Conservation (phyloP, 2,329 filamentous ascomycete species). For the Cercospora sojina region DNA sequence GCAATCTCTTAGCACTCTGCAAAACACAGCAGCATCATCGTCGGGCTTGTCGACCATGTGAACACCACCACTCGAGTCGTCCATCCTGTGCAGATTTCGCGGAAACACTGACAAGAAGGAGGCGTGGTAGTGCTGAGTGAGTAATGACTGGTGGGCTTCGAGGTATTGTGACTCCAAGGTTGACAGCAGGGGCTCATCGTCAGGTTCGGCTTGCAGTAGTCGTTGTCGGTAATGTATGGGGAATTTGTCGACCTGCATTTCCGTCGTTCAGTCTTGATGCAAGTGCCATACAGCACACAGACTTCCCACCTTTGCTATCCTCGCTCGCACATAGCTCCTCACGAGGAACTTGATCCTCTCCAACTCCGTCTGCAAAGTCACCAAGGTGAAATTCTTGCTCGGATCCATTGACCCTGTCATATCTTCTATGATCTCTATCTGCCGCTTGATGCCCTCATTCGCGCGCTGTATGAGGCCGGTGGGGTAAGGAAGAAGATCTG, state of each 20-base stretch:
- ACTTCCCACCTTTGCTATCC: slow-evolving; percentile 68
- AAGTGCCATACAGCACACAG: background rate
- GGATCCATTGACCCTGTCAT: slow-evolving; percentile 83
- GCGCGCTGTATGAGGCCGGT: slow-evolving; percentile 63
- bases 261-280: background rate
- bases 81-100: slow-evolving; percentile 72
- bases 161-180: slow-evolving; percentile 77
- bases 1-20: slow-evolving; percentile 65
- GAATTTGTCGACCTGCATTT: slow-evolving; percentile 68
- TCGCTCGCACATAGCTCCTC: slow-evolving; percentile 74
- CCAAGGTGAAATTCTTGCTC: slow-evolving; percentile 87
- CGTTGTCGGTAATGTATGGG: slow-evolving; percentile 68
- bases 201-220: slow-evolving; percentile 37
- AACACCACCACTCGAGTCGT: slow-evolving; percentile 85
- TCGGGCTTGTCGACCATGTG: slow-evolving; percentile 93
- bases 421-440: slow-evolving; percentile 46
- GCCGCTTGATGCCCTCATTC: slow-evolving; percentile 16
- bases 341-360: slow-evolving; percentile 92
- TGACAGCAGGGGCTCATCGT: slow-evolving; percentile 56
- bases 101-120: slow-evolving; percentile 87
- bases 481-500: slow-evolving; percentile 81
- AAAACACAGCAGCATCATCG: slow-evolving; percentile 78
- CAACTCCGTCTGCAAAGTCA: slow-evolving; percentile 93
- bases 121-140: slow-evolving; percentile 79
- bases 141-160: slow-evolving; percentile 76